phyloP scores from a whole-genome alignment of 768 basidiomycete species.

The Guyanaporus albipodus region DNA sequence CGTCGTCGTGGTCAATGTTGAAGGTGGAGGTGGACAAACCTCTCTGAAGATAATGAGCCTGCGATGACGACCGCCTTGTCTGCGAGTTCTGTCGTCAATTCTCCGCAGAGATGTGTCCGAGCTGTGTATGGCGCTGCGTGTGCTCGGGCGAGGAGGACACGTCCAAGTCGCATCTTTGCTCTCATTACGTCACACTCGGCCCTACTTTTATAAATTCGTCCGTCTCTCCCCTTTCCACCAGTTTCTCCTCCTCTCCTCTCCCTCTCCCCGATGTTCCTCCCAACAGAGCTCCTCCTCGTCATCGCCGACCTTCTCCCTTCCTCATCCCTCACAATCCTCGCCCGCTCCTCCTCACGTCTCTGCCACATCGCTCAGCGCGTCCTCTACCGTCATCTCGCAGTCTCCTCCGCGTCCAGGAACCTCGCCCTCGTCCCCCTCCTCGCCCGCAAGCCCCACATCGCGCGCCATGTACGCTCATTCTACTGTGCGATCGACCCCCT shows the following conservation, averaged over 20 bases:
- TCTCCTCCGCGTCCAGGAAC: slow-evolving; percentile 43
- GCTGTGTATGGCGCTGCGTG: slow-evolving; percentile 53
- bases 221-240: too few relatives aligned
- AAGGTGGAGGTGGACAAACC: slow-evolving; percentile 43
- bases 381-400: slow-evolving; percentile 66
- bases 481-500: slow-evolving; percentile 47
- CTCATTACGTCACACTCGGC: too few relatives aligned
- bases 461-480: slow-evolving; percentile 59
- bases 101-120: slow-evolving; percentile 62
- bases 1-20: too few relatives aligned
- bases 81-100: slow-evolving; percentile 48
- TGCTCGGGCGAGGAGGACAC: background rate
- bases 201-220: too few relatives aligned
- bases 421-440: slow-evolving; percentile 52
- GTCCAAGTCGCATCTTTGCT: too few relatives aligned
- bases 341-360: slow-evolving; percentile 40
- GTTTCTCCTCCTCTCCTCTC: too few relatives aligned
- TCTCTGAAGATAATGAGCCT: slow-evolving; percentile 79
- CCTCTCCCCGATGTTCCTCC: slow-evolving; percentile 38
- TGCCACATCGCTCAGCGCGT: slow-evolving; percentile 50
- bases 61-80: slow-evolving; percentile 64
- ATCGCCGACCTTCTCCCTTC: slow-evolving; percentile 39
- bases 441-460: slow-evolving; percentile 52
- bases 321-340: slow-evolving; percentile 44
- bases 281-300: slow-evolving; percentile 59